phyloP scores from a whole-genome alignment of 352 stramenopile species.

The Phytophthora gonapodyides region DNA sequence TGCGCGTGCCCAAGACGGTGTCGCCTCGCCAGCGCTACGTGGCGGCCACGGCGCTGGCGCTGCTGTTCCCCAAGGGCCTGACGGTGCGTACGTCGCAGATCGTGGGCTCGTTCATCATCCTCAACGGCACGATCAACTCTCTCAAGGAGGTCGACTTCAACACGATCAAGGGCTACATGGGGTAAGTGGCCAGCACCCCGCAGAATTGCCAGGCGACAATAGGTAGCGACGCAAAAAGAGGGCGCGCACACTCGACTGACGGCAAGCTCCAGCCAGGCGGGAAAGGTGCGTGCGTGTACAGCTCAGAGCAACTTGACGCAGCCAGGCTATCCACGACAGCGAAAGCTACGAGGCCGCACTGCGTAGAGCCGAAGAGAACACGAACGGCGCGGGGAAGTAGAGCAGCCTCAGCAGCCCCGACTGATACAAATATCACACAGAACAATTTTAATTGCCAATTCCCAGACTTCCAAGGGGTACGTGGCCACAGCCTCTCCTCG shows the following conservation, averaged over 20 bases:
- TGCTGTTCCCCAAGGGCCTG: slow-evolving; percentile 88
- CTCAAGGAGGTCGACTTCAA: slow-evolving; percentile 79
- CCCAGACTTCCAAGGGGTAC: slow-evolving; percentile 11
- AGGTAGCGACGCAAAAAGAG: slow-evolving; percentile 21
- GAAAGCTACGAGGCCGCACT: slow-evolving; percentile 19
- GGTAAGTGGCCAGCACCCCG: slow-evolving; percentile 17
- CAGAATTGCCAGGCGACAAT: slow-evolving; percentile 30
- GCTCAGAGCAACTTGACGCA: slow-evolving; percentile 32
- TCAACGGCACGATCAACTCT: slow-evolving; percentile 94
- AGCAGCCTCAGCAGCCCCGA: slow-evolving; percentile 27
- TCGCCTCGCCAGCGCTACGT: slow-evolving; percentile 71
- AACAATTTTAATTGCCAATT: slow-evolving; percentile 21
- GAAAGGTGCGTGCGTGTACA: slow-evolving; percentile 33
- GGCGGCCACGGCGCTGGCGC: slow-evolving; percentile 70
- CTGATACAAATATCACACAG: slow-evolving; percentile 38
- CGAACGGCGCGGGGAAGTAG: slow-evolving; percentile 28
- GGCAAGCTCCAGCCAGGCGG: slow-evolving; percentile 20
- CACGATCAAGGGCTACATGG: slow-evolving; percentile 52
- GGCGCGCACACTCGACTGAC: slow-evolving; percentile 11
- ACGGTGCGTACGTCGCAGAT: slow-evolving; percentile 93
- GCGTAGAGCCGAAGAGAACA: slow-evolving; percentile 29
- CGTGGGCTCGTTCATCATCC: slow-evolving; percentile 93
- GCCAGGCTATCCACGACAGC: slow-evolving; percentile 22
- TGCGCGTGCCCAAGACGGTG: slow-evolving; percentile 78
- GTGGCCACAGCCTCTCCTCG: slow-evolving; percentile 4